Evolutionary conservation across 176 grass and related monocot genomes (phyloP).

Genomic region (Cymbopogon citratus): DNA sequence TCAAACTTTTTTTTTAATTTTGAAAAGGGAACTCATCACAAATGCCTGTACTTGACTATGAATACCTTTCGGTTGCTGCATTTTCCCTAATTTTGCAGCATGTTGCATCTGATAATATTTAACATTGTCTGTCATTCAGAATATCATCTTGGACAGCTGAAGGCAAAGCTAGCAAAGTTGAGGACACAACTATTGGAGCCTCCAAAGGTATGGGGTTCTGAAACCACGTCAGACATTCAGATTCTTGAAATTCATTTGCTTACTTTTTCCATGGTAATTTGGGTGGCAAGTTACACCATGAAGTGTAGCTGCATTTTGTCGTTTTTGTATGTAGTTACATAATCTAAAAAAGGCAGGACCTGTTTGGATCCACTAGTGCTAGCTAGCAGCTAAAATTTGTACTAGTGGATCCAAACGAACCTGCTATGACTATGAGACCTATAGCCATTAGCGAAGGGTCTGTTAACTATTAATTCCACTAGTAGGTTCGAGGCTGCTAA

Average conservation of each 20-base stretch:
- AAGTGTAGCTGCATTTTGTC: neutral
- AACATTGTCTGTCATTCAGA: conserved; percentile 37
- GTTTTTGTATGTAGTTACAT: too few relatives aligned
- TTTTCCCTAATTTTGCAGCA: neutral
- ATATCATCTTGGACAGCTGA: conserved; percentile 97
- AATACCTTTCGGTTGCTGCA: neutral
- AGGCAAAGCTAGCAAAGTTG: conserved; percentile 96
- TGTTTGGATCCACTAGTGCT: too few relatives aligned
- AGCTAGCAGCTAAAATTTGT: too few relatives aligned
- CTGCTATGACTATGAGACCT: too few relatives aligned
- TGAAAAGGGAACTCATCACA: neutral
- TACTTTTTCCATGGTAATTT: neutral
- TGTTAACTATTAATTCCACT: too few relatives aligned
- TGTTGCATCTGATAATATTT: conserved; percentile 14
- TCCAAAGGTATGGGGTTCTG: conserved; percentile 63
- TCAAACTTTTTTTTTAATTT: neutral
- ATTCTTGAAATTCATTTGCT: neutral
- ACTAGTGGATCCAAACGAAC: too few relatives aligned
- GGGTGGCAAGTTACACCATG: neutral
- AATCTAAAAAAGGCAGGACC: too few relatives aligned
- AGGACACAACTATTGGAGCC: conserved; percentile 97
- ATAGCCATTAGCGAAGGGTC: too few relatives aligned
- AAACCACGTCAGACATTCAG: neutral
- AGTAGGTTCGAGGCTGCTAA: too few relatives aligned
- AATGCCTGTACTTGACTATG: neutral